phyloP scores from a whole-genome alignment of 116 monocot genomes.

The Phalaenopsis hybrid region DNA sequence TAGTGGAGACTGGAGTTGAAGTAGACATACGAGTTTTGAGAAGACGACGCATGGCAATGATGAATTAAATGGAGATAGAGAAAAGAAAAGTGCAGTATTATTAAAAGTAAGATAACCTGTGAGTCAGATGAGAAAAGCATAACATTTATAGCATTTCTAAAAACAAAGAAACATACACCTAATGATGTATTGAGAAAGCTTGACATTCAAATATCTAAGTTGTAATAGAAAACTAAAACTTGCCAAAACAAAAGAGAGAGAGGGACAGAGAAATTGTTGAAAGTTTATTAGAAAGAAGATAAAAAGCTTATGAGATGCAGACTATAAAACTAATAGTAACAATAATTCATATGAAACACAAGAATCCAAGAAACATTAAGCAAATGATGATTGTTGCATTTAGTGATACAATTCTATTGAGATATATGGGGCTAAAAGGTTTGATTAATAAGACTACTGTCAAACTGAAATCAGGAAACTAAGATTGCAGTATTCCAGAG shows the following conservation, averaged over 20 bases:
- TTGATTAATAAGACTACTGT: not conserved
- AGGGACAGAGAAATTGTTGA: not conserved
- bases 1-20: no score
- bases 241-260: not conserved
- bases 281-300: not conserved
- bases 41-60: not conserved
- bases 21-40: no score
- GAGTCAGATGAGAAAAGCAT: not conserved
- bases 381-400: not conserved
- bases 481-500: no score
- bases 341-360: not conserved
- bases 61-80: not conserved
- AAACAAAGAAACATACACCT: not conserved
- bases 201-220: not conserved
- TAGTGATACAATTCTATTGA: not conserved
- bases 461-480: not conserved
- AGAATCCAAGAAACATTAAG: not conserved
- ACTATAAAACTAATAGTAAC: not conserved
- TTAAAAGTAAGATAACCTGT: not conserved
- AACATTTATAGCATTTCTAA: not conserved
- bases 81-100: not conserved
- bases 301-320: not conserved
- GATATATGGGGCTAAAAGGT: not conserved
- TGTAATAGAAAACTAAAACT: not conserved
- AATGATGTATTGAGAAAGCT: not conserved